These are phyloP conservation scores for Volvox africanus DNA, from an alignment of 139 green algal species.

Conservation along the genomic window DNA sequence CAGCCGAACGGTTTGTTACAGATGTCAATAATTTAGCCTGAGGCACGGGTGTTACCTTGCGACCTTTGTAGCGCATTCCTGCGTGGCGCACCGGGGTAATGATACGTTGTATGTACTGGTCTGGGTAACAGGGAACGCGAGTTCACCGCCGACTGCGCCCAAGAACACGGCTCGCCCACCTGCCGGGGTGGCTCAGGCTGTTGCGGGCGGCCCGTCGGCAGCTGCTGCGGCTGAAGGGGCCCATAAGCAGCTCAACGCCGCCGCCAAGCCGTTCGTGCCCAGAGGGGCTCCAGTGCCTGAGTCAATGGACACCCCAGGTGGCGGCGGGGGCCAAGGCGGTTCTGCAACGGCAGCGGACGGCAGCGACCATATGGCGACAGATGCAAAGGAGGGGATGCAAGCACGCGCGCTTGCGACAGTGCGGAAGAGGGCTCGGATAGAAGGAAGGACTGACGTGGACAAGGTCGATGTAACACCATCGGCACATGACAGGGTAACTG, in stretches of 20 bases:
- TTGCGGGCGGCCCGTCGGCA: neutral
- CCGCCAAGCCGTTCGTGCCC: slow-evolving; percentile 42
- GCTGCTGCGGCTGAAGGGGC: neutral
- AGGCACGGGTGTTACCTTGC: too few species aligned
- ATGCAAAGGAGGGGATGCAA: neutral
- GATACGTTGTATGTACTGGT: too few species aligned
- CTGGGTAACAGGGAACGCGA: too few species aligned
- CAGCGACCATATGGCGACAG: neutral
- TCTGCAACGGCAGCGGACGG: neutral
- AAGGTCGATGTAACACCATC: neutral
- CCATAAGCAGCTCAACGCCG: slow-evolving; percentile 22
- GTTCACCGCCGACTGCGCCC: too few species aligned
- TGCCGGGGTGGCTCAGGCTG: too few species aligned
- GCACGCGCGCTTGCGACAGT: neutral
- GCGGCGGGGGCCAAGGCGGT: neutral
- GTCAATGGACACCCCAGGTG: neutral
- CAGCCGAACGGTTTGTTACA: too few species aligned
- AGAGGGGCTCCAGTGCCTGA: neutral
- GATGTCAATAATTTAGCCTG: too few species aligned
- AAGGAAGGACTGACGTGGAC: neutral
- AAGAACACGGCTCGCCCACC: too few species aligned
- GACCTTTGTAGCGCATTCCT: too few species aligned
- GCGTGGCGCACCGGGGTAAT: too few species aligned
- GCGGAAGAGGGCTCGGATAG: slow-evolving; percentile 8
- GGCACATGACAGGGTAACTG: neutral